phyloP scores from a whole-genome alignment of 805 yeast genomes.

The Myxozyma melibiosi region DNA sequence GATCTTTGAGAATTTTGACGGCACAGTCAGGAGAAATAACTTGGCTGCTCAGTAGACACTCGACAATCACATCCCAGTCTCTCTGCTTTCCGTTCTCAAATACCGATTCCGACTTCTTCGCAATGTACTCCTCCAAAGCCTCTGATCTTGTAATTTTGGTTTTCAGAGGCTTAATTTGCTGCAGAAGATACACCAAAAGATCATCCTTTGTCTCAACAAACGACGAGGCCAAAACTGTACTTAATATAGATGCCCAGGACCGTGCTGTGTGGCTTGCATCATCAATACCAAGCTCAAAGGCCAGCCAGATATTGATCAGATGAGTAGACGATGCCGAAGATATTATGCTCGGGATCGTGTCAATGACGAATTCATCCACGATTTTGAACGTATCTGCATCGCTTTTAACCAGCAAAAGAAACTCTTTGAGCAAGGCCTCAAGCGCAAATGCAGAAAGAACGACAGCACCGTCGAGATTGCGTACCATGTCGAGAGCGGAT shows the following conservation, averaged over 20 bases:
- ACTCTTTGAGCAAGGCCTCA: slow-evolving; percentile 11
- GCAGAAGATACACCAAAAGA: slow-evolving; percentile 7
- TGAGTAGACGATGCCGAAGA: slow-evolving; percentile 9
- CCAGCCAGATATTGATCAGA: slow-evolving; percentile 20
- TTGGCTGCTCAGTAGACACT: slow-evolving; percentile 2
- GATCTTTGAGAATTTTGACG: slow-evolving; percentile 7
- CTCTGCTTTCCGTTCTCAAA: slow-evolving; percentile 8
- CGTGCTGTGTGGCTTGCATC: background rate
- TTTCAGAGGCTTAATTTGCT: slow-evolving; percentile 1
- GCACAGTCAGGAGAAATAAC: slow-evolving; percentile 8
- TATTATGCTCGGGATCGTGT: slow-evolving; percentile 11
- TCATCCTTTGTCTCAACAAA: slow-evolving; percentile 8
- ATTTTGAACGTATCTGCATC: background rate
- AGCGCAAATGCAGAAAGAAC: slow-evolving; percentile 6
- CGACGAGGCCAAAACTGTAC: slow-evolving; percentile 10
- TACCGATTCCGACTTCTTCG: background rate
- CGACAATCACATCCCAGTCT: slow-evolving; percentile 24
- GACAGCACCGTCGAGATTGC: background rate
- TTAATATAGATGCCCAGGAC: background rate
- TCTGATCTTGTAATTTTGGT: background rate
- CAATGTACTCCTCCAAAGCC: slow-evolving; percentile 11
- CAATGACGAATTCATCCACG: slow-evolving; percentile 15
- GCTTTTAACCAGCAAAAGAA: background rate
- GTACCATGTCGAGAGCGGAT: background rate
- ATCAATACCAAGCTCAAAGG: background rate